phyloP scores from a whole-genome alignment of 306 rosid species.

The Mimosa bimucronata region DNA sequence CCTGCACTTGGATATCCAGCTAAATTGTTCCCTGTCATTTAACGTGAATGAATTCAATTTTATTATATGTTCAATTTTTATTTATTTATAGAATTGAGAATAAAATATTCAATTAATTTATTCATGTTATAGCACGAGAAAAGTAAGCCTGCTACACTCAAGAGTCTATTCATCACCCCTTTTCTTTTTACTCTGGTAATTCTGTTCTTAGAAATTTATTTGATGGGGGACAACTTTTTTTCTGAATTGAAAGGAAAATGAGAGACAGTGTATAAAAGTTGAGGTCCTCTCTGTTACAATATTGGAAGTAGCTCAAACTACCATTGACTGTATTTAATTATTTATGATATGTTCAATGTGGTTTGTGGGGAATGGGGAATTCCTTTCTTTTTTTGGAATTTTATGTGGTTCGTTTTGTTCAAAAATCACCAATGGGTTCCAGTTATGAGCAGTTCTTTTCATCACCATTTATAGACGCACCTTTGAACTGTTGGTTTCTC shows the following conservation, averaged over 20 bases:
- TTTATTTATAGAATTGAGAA: not conserved
- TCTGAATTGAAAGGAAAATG: not conserved
- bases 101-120: not conserved
- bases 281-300: slow-evolving; percentile 8
- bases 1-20: not conserved
- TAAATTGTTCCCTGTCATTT: not conserved
- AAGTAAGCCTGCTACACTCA: not conserved
- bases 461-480: not conserved
- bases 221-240: not conserved
- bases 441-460: slow-evolving; percentile 1
- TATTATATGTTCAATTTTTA: not conserved
- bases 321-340: slow-evolving; percentile 17
- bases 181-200: not conserved
- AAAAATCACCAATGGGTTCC: not conserved
- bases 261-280: not conserved
- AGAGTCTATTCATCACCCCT: not conserved
- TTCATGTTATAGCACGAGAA: not conserved
- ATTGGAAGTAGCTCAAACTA: slow-evolving; percentile 22
- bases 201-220: not conserved
- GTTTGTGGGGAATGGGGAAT: not conserved
- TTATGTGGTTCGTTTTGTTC: not conserved
- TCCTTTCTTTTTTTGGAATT: not conserved
- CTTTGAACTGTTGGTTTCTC: not conserved
- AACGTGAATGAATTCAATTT: not conserved
- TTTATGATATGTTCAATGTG: not conserved